phyloP scores from a whole-genome alignment of 1,284 basidiomycete genomes.

The Tilletia caries region DNA sequence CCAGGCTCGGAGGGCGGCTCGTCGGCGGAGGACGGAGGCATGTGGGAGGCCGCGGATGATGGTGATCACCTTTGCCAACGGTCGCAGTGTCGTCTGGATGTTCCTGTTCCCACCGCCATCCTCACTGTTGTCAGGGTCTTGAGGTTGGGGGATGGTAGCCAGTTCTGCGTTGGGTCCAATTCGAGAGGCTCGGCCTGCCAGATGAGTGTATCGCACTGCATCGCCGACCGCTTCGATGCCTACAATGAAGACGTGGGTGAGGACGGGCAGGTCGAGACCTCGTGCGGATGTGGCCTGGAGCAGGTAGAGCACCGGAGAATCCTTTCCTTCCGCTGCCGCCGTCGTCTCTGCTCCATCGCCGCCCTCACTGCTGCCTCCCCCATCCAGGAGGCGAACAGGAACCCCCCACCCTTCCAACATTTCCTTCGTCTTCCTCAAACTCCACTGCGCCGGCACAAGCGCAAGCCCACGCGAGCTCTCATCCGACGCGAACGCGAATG shows the following conservation, averaged over 20 bases:
- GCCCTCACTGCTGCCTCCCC: neutral
- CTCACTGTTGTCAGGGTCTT: no score
- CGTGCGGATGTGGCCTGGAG: slow-evolving; percentile 42
- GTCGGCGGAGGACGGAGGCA: neutral
- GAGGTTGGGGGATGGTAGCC: neutral
- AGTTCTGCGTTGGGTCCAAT: slow-evolving; percentile 23
- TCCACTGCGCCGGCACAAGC: slow-evolving; percentile 47
- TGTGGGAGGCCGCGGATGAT: slow-evolving; percentile 10
- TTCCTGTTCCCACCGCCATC: neutral
- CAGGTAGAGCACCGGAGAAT: slow-evolving; percentile 32
- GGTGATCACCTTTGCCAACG: slow-evolving; percentile 1
- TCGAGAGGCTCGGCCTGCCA: slow-evolving; percentile 47
- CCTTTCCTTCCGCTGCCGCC: neutral
- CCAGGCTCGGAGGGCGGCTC: neutral
- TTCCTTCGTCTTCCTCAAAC: slow-evolving; percentile 28
- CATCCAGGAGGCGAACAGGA: slow-evolving; percentile 26
- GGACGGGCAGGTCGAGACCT: slow-evolving; percentile 45
- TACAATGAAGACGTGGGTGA: slow-evolving; percentile 48
- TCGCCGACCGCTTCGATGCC: slow-evolving; percentile 42
- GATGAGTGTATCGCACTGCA: slow-evolving; percentile 46
- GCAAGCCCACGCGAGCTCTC: slow-evolving; percentile 37
- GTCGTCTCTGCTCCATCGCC: no score
- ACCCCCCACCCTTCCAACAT: slow-evolving; percentile 41
- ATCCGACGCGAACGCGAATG: slow-evolving; percentile 42
- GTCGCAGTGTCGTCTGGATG: neutral